Evolutionary conservation across 176 grass and related monocot species (phyloP).

Genomic region (Aegilops sharonensis): DNA sequence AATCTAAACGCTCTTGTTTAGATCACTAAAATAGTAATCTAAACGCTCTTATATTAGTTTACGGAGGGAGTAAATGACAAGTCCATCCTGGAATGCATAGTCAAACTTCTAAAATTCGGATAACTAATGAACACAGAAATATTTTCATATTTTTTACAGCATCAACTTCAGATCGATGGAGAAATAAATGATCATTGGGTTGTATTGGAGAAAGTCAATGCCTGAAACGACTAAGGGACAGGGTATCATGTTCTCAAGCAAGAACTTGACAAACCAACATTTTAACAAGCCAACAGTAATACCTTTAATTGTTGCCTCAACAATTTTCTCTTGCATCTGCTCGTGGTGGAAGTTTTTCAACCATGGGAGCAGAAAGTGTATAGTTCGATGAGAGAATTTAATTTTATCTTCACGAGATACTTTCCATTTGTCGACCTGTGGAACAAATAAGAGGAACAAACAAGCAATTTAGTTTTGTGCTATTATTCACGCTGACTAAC

Average conservation of each 20-base stretch:
- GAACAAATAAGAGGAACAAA: neutral
- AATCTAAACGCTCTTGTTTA: no score
- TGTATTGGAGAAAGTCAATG: neutral
- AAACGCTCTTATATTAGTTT: no score
- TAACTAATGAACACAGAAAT: neutral
- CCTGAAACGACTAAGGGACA: neutral
- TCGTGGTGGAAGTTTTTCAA: constrained; percentile 55
- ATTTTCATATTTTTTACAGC: neutral
- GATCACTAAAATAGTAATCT: no score
- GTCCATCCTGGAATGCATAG: neutral
- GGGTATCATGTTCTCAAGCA: neutral
- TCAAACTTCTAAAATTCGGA: neutral
- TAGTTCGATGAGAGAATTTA: constrained; percentile 22
- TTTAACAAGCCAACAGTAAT: constrained; percentile 10
- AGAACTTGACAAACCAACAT: neutral
- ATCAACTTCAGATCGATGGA: neutral
- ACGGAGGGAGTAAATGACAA: no score
- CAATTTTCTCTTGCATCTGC: constrained; percentile 57
- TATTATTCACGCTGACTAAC: neutral
- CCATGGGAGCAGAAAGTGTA: constrained; percentile 59
- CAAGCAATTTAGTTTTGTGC: neutral
- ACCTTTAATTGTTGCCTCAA: constrained; percentile 71
- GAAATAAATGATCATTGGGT: neutral
- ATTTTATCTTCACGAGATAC: constrained; percentile 27
- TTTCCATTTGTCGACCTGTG: constrained; percentile 9